Evolutionary conservation across 495 filamentous ascomycete species (phyloP), one percentile per base, ranked within the genome.

Genomic region (Hypoxylon intermedium): DNA sequence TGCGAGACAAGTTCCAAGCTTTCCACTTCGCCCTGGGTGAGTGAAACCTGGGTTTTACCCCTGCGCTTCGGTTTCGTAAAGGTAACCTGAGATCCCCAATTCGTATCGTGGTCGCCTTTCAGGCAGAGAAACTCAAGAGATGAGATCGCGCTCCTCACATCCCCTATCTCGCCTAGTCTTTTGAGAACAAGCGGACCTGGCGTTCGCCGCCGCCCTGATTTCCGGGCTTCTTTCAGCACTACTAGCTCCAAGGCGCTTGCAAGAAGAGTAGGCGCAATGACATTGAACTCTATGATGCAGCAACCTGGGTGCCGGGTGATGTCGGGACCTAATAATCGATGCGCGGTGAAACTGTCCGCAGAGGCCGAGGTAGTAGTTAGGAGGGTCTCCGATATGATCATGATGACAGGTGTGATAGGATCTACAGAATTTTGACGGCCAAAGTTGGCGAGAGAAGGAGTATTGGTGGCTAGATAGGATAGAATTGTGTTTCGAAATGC

Each of bases 111-210:
- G 53, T 92, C 87, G 7, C 85, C 85, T 69, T 89, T 86, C 18
- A 96, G 72, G 67, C 91, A 95, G 3, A 98, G 79, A 67, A 98
- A 96, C 63, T 99, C 91, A 2, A 99, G 81, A 0, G 90, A 87
- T 6, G 90, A 89, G 21, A 96, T 83, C 15, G 95, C 93, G 75
- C 88, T 97, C 57, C 95, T 86, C 46, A 99, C 86, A 70, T 99
- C 95, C 3, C 95, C 95, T 45, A 88, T 85, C 56, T 92, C 89
- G 2, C 90, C 86, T 1, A 98, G 78, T 45, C 74, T 82, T 42
- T 90, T 88, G 3, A 98, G 76, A 2, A 95, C 85, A 15, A 77
- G 73, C 0, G 89, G 87, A 0, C 89, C 87, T 1, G 88, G 90
- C 5, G 87, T 85, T 45, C 82, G 80, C 19, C 82, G 78, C 52